Base-by-base conservation (phyloP, 192 early-diverging fungal species). In the Chytriomyces hyalinus region DNA sequence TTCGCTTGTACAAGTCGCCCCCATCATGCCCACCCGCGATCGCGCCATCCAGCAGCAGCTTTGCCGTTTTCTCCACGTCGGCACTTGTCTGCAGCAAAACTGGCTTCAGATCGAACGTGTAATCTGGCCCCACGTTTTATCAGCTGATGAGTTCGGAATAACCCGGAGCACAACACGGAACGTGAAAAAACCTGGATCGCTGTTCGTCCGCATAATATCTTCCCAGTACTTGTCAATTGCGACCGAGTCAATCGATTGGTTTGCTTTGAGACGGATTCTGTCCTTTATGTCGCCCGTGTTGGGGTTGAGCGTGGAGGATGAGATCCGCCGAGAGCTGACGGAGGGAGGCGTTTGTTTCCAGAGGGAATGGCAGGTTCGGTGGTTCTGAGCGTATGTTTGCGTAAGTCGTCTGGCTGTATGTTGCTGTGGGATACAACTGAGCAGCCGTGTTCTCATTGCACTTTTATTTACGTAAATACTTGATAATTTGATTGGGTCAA, bases 221-320 rank as follows among this genome's bases (percentile, higher is more conserved):
- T 67, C 43, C 66, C 66, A 67, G 45, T 67, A 67, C 44, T 67
- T 67, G 13, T 67, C 66, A 47, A 67, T 67, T 67, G 66, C 44
- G 2, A 11, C 22, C 11, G 66, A 47, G 66, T 67, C 44, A 15
- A 67, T 15, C 8, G 26, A 47, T 48, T 67, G 8, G 8, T 8
- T 45, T 28, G 44, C 44, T 15, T 67, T 28, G 1, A 17, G 24
- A 11, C 20, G 17, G 46, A 67, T 67, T 28, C 45, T 43, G 66
- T 67, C 15, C 47, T 15, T 17, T 1, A 44, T 17, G 66, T 45
- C 20, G 28, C 22, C 66, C 13, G 17, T 15, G 24, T 45, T 43
- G 17, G 20, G 17, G 26, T 65, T 65, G 63, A 13, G 20, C 1
- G 17, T 1, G n/a, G 17, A 13, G 63, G 28, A 24, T 3, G n/a